Evolutionary conservation across 768 basidiomycete species (phyloP), one percentile per base, ranked within the genome.

Genomic region (Amyloporia xantha): DNA sequence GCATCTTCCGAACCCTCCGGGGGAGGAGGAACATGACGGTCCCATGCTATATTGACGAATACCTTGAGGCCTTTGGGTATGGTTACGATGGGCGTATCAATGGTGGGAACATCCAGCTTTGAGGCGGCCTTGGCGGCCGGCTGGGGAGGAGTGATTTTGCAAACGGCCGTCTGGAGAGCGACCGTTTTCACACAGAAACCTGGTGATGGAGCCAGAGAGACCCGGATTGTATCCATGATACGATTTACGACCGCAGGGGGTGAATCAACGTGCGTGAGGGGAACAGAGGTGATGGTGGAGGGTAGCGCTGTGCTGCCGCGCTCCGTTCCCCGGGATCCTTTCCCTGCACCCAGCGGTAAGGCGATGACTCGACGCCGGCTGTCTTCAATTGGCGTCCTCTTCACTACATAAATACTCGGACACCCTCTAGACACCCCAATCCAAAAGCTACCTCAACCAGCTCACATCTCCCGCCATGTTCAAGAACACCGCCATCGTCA

Each of bases 21-120:
- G 0, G 87, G 86, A 0, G 81, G 72, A 3, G 87, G 87, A 0
- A 89, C 77, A 51, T 80, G 75, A 9, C 66, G 17, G 49, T 86
- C 85, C 76, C 80, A 90, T 15, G 81, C 78, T 12, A 91, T 67
- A 57, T 91, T 91, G 25, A 88, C 66, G 61, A 91, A 91, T 27
- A 88, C 63, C 64, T 91, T 89, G 51, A 66, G 62, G 21, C 74
- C 76, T 28, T 70, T 63, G 10, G 74, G 68, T 17, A 84, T 66
- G 10, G 64, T 54, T 20, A 69, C 59, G 3, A 44, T 33, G 20
- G 46, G 25, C 11, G 48, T 46, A 11, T 54, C 26, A 6, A 64
- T 60, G 17, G 64, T 49, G 30, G 58, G 13, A 57, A 46, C 41
- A 17, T 49, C 24, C 6, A 44, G 44, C 37, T 20, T n/a, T 13